phyloP scores from a whole-genome alignment of 768 basidiomycete species.

The Sporobolomyces phaffii region DNA sequence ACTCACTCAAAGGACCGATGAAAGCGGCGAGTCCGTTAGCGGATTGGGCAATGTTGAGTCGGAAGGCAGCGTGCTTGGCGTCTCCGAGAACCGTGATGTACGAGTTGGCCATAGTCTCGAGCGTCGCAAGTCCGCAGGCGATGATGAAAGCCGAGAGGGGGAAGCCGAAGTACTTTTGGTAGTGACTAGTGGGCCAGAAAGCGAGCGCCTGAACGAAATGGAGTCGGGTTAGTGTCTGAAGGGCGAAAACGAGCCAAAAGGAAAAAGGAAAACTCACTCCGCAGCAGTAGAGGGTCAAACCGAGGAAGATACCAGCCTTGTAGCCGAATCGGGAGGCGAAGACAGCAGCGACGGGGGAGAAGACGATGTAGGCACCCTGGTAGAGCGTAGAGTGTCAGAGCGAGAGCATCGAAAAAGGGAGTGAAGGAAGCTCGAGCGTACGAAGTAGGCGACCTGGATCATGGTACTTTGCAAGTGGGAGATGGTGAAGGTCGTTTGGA shows the following conservation, averaged over 20 bases:
- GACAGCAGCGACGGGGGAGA: conserved; percentile 46
- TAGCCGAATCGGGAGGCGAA: conserved; percentile 51
- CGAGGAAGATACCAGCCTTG: conserved; percentile 37
- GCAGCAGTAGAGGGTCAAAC: conserved; percentile 44
- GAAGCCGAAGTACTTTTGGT: conserved; percentile 61
- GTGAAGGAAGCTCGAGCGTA: conserved; percentile 44
- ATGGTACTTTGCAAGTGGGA: conserved; percentile 65
- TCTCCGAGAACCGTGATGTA: conserved; percentile 52
- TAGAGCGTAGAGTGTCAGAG: conserved; percentile 63
- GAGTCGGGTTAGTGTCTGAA: no score
- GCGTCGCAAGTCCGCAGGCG: conserved; percentile 56
- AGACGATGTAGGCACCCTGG: conserved; percentile 42
- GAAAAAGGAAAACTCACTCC: no score
- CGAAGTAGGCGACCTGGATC: no score
- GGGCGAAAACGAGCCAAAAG: no score
- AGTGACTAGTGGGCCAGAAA: conserved; percentile 57
- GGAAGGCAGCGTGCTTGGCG: conserved; percentile 59
- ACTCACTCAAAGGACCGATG: conserved; percentile 64
- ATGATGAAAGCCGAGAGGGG: conserved; percentile 40
- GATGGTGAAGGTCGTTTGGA: conserved; percentile 64
- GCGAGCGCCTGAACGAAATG: no score
- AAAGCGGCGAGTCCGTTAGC: conserved; percentile 69
- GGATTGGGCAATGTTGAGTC: conserved; percentile 72
- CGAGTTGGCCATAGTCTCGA: conserved; percentile 48
- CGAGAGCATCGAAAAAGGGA: no score